Evolutionary conservation across 208 protist genomes (phyloP).

Genomic region (Trypanosoma congolense): DNA sequence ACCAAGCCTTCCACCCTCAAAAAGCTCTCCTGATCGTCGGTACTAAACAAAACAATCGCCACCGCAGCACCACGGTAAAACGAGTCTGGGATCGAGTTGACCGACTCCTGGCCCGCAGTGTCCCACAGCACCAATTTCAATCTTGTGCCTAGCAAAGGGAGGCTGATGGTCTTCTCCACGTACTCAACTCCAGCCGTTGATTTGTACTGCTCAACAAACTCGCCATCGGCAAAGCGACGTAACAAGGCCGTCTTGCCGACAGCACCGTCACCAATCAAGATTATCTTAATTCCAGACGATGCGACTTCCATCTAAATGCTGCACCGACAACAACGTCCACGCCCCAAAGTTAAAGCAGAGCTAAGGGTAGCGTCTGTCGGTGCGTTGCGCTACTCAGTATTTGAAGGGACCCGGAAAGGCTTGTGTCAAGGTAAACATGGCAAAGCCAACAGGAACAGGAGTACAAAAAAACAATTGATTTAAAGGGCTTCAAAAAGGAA

Average conservation of each 20-base stretch:
- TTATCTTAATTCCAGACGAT: slow-evolving; percentile 89
- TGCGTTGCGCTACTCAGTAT: no score
- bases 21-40: slow-evolving; percentile 87
- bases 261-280: slow-evolving; percentile 92
- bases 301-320: slow-evolving; percentile 46
- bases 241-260: slow-evolving; percentile 94
- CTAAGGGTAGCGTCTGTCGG: no score
- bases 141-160: slow-evolving; percentile 44
- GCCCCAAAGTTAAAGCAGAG: no score
- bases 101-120: slow-evolving; percentile 92
- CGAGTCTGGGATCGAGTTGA: slow-evolving; percentile 86
- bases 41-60: slow-evolving; percentile 88
- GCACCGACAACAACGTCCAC: no score
- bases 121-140: slow-evolving; percentile 94
- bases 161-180: slow-evolving; percentile 88
- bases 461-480: no score
- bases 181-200: slow-evolving; percentile 91
- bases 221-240: slow-evolving; percentile 84
- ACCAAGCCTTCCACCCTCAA: slow-evolving; percentile 83
- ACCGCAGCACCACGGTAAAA: slow-evolving; percentile 90
- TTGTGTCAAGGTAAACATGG: no score
- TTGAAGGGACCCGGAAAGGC: no score
- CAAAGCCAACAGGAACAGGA: no score
- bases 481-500: no score
- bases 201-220: slow-evolving; percentile 91